Percentiles rank a stretch among this genome's conserved stretches.
These are phyloP conservation scores for Leptographium wingfieldii DNA, from an alignment of 2,329 filamentous ascomycete genomes.

Conservation along the genomic window DNA sequence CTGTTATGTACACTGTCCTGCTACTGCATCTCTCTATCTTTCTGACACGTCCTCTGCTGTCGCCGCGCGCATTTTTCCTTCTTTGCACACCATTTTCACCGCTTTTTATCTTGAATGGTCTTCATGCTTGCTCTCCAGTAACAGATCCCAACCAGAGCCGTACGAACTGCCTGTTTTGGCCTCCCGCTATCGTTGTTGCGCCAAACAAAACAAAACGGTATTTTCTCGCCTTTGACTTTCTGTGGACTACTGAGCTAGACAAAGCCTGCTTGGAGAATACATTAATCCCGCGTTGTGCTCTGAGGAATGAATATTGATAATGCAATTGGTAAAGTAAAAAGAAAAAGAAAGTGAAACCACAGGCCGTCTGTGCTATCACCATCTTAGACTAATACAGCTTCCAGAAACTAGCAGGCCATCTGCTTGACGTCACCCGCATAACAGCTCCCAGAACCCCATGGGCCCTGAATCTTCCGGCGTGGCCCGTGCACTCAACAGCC, in stretches of 20 bases:
- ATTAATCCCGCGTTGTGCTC: not conserved
- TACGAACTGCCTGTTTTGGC: not conserved
- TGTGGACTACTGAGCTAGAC: not conserved
- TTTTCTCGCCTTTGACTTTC: not conserved
- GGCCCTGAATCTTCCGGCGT: not conserved
- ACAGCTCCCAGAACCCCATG: not conserved
- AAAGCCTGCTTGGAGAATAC: not conserved
- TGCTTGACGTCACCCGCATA: not conserved
- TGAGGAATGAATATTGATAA: not conserved
- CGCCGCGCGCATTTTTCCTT: too few relatives aligned
- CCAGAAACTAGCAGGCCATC: not conserved
- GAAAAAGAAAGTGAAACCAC: not conserved
- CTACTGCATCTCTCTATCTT: too few relatives aligned
- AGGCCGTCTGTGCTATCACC: too few relatives aligned
- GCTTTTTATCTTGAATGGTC: not conserved
- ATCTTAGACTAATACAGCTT: not conserved
- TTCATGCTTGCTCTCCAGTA: too few relatives aligned
- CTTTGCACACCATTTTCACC: too few relatives aligned
- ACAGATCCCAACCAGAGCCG: not conserved
- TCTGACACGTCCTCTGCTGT: too few relatives aligned
- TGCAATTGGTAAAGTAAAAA: not conserved
- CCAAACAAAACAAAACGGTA: not conserved
- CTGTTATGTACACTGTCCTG: not conserved
- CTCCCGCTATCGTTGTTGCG: not conserved
- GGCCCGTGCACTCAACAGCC: not conserved